Evolutionary conservation across 2,329 filamentous ascomycete species (phyloP), one percentile per base, ranked within the genome.

Genomic region (Bipolaris zeicola): DNA sequence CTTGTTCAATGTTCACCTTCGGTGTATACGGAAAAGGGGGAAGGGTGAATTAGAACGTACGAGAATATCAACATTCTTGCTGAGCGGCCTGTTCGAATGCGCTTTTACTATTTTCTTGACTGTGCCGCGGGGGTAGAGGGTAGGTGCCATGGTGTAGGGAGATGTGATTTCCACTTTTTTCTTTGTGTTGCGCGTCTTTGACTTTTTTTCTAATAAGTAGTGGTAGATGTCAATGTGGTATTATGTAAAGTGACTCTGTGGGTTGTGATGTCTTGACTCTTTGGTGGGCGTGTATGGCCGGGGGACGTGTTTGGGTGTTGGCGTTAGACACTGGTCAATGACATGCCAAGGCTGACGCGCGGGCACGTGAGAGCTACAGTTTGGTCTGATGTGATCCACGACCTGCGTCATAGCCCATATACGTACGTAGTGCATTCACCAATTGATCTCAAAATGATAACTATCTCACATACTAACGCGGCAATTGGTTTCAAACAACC

Each of bases 71-170:
- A 88, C 89, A 76, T 95, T 93, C 77, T 92, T 95, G 80, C 88
- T 91, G 61, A 96, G 77, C 62, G 85, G 89, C 72, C 88, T 87
- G 61, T 90, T 89, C 7, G 91, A 89, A 76, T 96, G 92, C 16
- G 91, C 92, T 78, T 96, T 96, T 69, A 96, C 83, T 58, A 96
- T 94, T 76, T 92, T 93, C 77, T 92, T 95, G 67, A 96, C 82
- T 0, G 91, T 95, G 16, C 86, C 87, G 61, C 92, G 88, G 10
- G 92, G 92, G 70, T 96, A 96, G 13, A 91, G 81, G 66, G 92
- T 94, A 70, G 20, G 86, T 82, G 84, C 79, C 49, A 84, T 86
- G 20, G 33, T 6, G 14, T 10, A 31, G 28, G 3, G 10, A 11
- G 28, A 31, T 31, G 10, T 31, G 28, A 13, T 31, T 31, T 31